Percentiles rank a stretch among this genome's conserved stretches.
phyloP scores from a whole-genome alignment of 441 rosid genomes.

The Arabidopsis lyrata region DNA sequence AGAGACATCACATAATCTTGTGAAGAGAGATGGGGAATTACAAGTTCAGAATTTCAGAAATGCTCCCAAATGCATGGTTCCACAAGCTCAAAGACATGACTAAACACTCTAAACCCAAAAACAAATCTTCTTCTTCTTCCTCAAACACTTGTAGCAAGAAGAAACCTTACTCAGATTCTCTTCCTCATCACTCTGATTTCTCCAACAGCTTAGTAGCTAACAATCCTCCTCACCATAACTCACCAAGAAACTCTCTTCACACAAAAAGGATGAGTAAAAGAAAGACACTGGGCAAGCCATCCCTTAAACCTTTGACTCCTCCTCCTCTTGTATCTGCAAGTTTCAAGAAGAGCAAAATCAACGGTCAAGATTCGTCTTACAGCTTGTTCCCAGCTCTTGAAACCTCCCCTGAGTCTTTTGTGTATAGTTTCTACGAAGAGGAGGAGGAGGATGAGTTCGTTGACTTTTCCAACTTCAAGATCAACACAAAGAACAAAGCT shows the following conservation, averaged over 20 bases:
- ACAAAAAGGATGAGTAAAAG: constrained; percentile 51
- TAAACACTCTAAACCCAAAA: constrained; percentile 45
- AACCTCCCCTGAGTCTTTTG: constrained; percentile 47
- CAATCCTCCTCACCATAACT: constrained; percentile 47
- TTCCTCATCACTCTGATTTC: constrained; percentile 45
- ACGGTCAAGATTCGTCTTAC: constrained; percentile 46
- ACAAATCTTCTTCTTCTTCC: constrained; percentile 34
- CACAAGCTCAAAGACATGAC: constrained; percentile 68
- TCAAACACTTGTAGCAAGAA: constrained; percentile 33
- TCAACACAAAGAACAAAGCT: constrained; percentile 44
- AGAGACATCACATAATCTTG: constrained; percentile 25
- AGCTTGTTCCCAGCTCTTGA: constrained; percentile 44
- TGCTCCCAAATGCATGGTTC: constrained; percentile 75
- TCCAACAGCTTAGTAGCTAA: constrained; percentile 43
- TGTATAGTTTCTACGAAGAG: constrained; percentile 39
- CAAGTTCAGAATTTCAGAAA: constrained; percentile 69
- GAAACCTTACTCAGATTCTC: constrained; percentile 30
- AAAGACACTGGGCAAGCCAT: constrained; percentile 70
- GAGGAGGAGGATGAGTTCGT: constrained; percentile 30
- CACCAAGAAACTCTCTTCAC: constrained; percentile 52
- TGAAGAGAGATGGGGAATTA: constrained; percentile 55
- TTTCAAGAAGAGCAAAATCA: constrained; percentile 38
- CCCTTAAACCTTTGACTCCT: constrained; percentile 44
- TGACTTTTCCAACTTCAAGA: constrained; percentile 55
- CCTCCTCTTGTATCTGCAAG: constrained; percentile 39